phyloP scores from a whole-genome alignment of 2,329 filamentous ascomycete genomes.

The Ambrosiella beaveri region DNA sequence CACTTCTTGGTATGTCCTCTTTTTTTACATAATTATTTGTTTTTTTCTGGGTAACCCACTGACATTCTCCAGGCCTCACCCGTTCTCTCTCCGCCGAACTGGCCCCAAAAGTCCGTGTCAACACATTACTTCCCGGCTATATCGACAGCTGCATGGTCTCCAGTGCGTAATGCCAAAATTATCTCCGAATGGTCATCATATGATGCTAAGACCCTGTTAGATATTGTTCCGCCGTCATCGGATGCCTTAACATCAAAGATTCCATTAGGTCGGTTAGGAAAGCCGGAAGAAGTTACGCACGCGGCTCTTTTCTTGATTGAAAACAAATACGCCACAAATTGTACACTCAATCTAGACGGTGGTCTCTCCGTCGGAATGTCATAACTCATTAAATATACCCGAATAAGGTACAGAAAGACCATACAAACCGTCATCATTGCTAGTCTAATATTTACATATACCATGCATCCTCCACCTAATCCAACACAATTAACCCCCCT shows the following conservation, averaged over 20 bases:
- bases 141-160: constrained; percentile 66
- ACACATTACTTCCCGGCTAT: constrained; percentile 70
- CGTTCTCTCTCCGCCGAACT: constrained; percentile 48
- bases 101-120: constrained; percentile 49
- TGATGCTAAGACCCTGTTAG: not conserved
- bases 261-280: constrained; percentile 41
- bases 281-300: constrained; percentile 57
- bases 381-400: not conserved
- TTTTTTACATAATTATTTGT: not conserved
- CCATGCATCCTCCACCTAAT: constrained; percentile 42
- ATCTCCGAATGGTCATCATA: not conserved
- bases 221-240: constrained; percentile 1
- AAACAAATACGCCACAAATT: constrained; percentile 76
- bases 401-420: constrained; percentile 6
- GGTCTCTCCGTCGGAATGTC: constrained; percentile 48
- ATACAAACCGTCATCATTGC: constrained; percentile 28
- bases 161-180: constrained; percentile 27
- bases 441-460: constrained; percentile 27
- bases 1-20: constrained; percentile 42
- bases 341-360: constrained; percentile 70
- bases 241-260: constrained; percentile 9
- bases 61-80: constrained; percentile 38
- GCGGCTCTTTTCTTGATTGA: constrained; percentile 60
- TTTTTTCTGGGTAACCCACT: not conserved
- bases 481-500: constrained; percentile 30